Evolutionary conservation across 345 rosid species (phyloP).

Genomic region (Arabidopsis suecica): DNA sequence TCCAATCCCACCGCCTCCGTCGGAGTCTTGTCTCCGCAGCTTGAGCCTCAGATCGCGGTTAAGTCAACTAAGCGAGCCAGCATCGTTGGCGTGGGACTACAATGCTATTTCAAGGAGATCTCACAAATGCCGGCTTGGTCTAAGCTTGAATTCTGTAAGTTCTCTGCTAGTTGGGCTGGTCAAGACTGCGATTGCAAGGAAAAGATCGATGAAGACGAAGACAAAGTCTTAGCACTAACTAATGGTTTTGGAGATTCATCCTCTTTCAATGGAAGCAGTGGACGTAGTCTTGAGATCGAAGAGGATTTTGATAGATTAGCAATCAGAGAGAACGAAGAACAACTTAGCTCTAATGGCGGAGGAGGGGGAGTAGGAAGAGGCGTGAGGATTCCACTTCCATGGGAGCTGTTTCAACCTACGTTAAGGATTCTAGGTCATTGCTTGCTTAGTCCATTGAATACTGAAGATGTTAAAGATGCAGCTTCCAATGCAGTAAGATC

Average conservation of each 20-base stretch:
- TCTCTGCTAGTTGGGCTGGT: conserved; percentile 82
- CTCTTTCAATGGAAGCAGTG: conserved; percentile 37
- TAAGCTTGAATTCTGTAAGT: conserved; percentile 75
- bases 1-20: conserved; percentile 39
- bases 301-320: conserved; percentile 52
- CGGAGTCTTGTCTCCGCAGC: conserved; percentile 66
- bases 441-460: conserved; percentile 77
- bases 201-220: conserved; percentile 51
- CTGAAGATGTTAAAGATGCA: conserved; percentile 73
- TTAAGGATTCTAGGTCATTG: conserved; percentile 86
- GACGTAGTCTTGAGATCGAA: conserved; percentile 45
- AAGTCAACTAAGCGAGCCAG: conserved; percentile 81
- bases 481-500: conserved; percentile 80
- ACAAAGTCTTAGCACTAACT: conserved; percentile 35
- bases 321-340: conserved; percentile 45
- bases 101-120: conserved; percentile 80
- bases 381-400: conserved; percentile 86
- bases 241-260: conserved; percentile 36
- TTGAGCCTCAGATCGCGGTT: conserved; percentile 78
- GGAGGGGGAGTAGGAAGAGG: conserved; percentile 52
- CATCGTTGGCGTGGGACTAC: conserved; percentile 71
- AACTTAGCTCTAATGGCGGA: conserved; percentile 41
- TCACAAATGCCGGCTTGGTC: conserved; percentile 92
- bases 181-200: conserved; percentile 73
- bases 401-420: conserved; percentile 89